A percentile compares a stretch with the other conserved stretches of the same genome.
These are phyloP conservation scores for Sinapis alba DNA, from an alignment of 441 rosid species.

Conservation along the genomic window DNA sequence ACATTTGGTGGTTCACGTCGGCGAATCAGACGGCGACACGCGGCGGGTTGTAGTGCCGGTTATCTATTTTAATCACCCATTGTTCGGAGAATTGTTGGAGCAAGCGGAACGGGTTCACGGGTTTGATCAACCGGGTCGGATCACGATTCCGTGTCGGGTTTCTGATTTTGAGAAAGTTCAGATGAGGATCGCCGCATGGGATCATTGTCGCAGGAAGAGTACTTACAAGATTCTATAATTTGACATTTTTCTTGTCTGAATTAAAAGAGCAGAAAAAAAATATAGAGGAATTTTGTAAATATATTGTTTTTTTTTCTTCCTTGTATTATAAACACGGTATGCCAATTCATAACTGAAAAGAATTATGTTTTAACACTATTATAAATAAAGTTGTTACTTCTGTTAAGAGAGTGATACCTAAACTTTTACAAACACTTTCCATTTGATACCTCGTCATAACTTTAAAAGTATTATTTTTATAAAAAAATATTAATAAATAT, in stretches of 20 bases:
- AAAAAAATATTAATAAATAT: too few species aligned
- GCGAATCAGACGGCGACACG: slow-evolving; percentile 48
- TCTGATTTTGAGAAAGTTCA: slow-evolving; percentile 78
- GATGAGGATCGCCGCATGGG: slow-evolving; percentile 67
- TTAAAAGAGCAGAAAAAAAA: not conserved
- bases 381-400: not conserved
- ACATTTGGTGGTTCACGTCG: slow-evolving; percentile 68
- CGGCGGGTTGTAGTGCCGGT: slow-evolving; percentile 69
- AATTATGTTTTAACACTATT: not conserved
- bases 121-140: slow-evolving; percentile 66
- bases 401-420: too few species aligned
- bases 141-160: slow-evolving; percentile 63
- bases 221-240: slow-evolving; percentile 17
- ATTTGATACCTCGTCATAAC: too few species aligned
- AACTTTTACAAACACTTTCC: too few species aligned
- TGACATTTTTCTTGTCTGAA: not conserved
- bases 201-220: slow-evolving; percentile 41
- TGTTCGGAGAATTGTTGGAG: slow-evolving; percentile 64
- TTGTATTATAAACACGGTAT: slow-evolving; percentile 14
- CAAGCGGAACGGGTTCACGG: slow-evolving; percentile 74
- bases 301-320: not conserved
- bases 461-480: too few species aligned
- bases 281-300: slow-evolving; percentile 19
- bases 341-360: slow-evolving; percentile 11
- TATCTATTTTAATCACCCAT: slow-evolving; percentile 68